phyloP scores from a whole-genome alignment of 768 basidiomycete species.

The Kwoniella shandongensis region DNA sequence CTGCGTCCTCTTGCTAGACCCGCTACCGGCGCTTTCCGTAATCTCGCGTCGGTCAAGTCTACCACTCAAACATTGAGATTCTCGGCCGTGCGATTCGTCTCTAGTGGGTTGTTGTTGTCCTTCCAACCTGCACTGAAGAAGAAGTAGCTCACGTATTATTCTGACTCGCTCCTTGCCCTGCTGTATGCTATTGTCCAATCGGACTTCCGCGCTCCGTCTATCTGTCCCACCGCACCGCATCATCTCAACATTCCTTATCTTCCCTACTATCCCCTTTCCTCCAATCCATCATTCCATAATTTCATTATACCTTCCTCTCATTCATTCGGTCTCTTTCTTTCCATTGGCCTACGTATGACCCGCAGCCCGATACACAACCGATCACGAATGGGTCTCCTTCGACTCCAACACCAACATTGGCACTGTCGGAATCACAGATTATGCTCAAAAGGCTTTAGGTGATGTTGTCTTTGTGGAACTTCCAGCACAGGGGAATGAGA shows the following conservation, averaged over 20 bases:
- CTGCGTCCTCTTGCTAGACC: conserved; percentile 12
- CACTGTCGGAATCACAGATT: conserved; percentile 80
- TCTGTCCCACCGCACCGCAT: background rate
- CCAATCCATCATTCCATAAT: background rate
- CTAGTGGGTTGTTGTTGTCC: conserved; percentile 9
- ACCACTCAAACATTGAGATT: conserved; percentile 9
- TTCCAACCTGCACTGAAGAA: background rate
- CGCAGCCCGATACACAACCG: conserved; percentile 67
- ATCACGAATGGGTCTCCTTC: conserved; percentile 82
- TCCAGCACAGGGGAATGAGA: conserved; percentile 56
- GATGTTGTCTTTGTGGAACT: conserved; percentile 98
- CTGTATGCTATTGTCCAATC: too few species aligned
- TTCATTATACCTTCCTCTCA: too few species aligned
- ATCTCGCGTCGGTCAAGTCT: conserved; percentile 4
- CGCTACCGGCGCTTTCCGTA: conserved; percentile 7
- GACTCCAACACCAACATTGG: conserved; percentile 77
- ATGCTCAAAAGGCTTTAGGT: conserved; percentile 86
- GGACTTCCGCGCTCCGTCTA: background rate
- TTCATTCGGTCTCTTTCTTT: too few species aligned
- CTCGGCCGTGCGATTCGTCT: conserved; percentile 20
- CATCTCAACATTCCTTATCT: background rate
- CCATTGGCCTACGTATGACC: background rate
- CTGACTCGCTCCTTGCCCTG: background rate
- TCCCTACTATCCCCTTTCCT: background rate
- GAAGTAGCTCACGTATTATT: too few species aligned